Conservation (phyloP, 2,329 filamentous ascomycete genomes). For the Colletotrichum liaoningense region DNA sequence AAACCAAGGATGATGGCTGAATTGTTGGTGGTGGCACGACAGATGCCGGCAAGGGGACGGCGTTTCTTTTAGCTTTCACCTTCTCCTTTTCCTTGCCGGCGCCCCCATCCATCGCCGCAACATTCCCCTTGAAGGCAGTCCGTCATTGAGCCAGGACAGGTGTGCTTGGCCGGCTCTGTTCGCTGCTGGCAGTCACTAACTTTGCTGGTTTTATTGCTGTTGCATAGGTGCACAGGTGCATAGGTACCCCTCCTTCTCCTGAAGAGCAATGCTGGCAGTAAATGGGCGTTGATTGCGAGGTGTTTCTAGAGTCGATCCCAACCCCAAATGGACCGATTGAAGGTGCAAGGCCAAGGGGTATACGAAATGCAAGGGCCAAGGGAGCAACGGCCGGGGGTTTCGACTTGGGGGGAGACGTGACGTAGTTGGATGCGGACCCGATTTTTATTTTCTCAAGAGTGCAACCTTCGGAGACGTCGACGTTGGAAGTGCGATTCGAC, state of each 20-base stretch:
- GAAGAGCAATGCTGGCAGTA: constrained; percentile 1
- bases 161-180: neutral
- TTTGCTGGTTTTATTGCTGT: too few relatives aligned
- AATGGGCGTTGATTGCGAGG: constrained; percentile 22
- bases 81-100: constrained; percentile 25
- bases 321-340: constrained; percentile 24
- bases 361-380: constrained; percentile 35
- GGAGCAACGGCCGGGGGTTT: constrained; percentile 27
- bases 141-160: neutral
- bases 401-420: constrained; percentile 33
- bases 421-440: constrained; percentile 32
- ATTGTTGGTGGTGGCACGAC: constrained; percentile 24
- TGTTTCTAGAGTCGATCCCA: constrained; percentile 27
- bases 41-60: constrained; percentile 23
- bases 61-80: constrained; percentile 29
- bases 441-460: constrained; percentile 28
- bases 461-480: neutral
- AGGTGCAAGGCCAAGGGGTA: constrained; percentile 28
- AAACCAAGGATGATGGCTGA: constrained; percentile 30
- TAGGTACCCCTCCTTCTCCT: constrained; percentile 1
- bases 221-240: too few relatives aligned
- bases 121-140: neutral
- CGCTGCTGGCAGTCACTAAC: neutral
- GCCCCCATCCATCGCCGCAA: neutral
- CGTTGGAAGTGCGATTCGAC: neutral